Percentiles rank a stretch among this genome's conserved stretches.
phyloP scores from a whole-genome alignment of 345 rosid genomes.

The Cardiospermum halicacabum region DNA sequence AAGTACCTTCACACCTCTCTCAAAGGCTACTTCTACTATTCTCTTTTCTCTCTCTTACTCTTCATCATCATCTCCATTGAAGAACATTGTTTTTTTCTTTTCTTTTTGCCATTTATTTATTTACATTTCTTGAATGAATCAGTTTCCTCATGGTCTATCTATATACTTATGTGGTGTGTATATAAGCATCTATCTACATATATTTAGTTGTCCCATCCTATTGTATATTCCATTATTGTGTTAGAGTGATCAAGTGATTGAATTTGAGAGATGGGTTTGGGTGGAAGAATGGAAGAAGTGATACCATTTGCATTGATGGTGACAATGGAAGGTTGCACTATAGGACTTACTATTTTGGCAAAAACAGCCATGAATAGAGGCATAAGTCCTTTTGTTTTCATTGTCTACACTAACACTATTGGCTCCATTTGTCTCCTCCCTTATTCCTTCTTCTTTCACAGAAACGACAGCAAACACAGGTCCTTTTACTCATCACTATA shows the following conservation, averaged over 20 bases:
- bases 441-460: slow-evolving; percentile 52
- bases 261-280: slow-evolving; percentile 20
- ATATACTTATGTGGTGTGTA: too few relatives aligned
- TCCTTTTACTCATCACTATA: slow-evolving; percentile 1
- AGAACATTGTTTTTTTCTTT: too few relatives aligned
- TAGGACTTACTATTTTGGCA: slow-evolving; percentile 62
- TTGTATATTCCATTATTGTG: background rate
- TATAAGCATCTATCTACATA: background rate
- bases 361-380: slow-evolving; percentile 59
- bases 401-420: slow-evolving; percentile 57
- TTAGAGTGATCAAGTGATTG: background rate
- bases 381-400: slow-evolving; percentile 79
- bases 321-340: slow-evolving; percentile 67
- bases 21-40: slow-evolving; percentile 45
- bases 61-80: background rate
- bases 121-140: background rate
- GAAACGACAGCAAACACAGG: too few relatives aligned
- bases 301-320: slow-evolving; percentile 56
- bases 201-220: background rate
- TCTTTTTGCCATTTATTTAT: background rate
- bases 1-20: slow-evolving; percentile 35
- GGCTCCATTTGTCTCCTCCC: slow-evolving; percentile 60
- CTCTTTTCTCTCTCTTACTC: background rate
- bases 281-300: slow-evolving; percentile 24
- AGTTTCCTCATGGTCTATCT: background rate